A percentile compares a stretch with the other conserved stretches of the same genome.
Conservation (phyloP, 352 stramenopile genomes). For the Phytophthora megakarya region DNA sequence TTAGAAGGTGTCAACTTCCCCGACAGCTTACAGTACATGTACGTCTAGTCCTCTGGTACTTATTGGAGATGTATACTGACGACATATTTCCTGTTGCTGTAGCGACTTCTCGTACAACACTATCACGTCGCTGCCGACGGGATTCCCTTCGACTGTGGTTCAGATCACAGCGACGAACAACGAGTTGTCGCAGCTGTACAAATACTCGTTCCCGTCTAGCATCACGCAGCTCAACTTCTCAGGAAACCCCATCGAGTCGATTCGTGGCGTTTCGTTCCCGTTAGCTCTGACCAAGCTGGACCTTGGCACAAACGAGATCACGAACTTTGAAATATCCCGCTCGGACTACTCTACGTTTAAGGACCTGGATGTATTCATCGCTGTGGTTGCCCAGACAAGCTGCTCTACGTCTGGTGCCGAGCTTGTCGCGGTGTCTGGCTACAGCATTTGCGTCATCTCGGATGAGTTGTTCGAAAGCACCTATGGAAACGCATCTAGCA, state of each 20-base stretch:
- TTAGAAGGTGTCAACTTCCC: slow-evolving; percentile 53
- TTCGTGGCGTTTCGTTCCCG: slow-evolving; percentile 64
- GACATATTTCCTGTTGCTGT: slow-evolving; percentile 1
- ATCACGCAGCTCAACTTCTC: slow-evolving; percentile 62
- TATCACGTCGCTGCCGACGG: slow-evolving; percentile 39
- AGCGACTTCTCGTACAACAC: slow-evolving; percentile 59
- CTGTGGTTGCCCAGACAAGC: slow-evolving; percentile 43
- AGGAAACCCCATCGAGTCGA: slow-evolving; percentile 58
- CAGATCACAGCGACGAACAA: slow-evolving; percentile 54
- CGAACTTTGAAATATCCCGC: slow-evolving; percentile 68
- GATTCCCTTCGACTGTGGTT: slow-evolving; percentile 35
- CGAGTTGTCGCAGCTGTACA: slow-evolving; percentile 49
- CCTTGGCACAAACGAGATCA: slow-evolving; percentile 55
- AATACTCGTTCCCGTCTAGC: slow-evolving; percentile 55
- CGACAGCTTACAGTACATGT: slow-evolving; percentile 55
- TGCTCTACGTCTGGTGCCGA: slow-evolving; percentile 56
- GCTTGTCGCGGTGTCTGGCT: slow-evolving; percentile 38
- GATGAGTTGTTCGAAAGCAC: slow-evolving; percentile 59
- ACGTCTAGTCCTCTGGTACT: slow-evolving; percentile 17
- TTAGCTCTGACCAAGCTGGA: slow-evolving; percentile 51
- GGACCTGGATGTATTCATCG: slow-evolving; percentile 47
- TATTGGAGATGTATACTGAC: background rate
- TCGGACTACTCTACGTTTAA: slow-evolving; percentile 66
- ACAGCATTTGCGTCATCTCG: slow-evolving; percentile 65
- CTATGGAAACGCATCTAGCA: slow-evolving; percentile 42